Conservation (phyloP, 164 flowering plant genomes). For the Liquidambar formosana region DNA sequence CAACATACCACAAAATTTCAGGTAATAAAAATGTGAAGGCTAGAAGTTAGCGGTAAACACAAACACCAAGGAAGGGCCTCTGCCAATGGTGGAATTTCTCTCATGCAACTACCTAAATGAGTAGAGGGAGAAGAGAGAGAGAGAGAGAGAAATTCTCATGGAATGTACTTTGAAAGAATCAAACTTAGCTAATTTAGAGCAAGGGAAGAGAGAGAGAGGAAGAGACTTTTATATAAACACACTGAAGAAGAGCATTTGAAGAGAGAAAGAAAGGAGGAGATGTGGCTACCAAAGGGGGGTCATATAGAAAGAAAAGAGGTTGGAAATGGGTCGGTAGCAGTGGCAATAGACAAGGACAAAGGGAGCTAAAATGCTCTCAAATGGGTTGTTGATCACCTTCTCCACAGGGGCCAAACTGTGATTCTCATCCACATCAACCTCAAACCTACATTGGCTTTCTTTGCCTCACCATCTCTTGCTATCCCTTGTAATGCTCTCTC, state of each 20-base stretch:
- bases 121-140: background rate
- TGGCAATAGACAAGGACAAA: slow-evolving; percentile 52
- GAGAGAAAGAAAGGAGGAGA: slow-evolving; percentile 9
- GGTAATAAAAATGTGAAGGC: too few species aligned
- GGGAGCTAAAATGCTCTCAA: slow-evolving; percentile 56
- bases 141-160: background rate
- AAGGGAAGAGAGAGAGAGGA: background rate
- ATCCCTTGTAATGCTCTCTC: slow-evolving; percentile 10
- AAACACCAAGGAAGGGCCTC: background rate
- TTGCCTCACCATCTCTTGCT: slow-evolving; percentile 12
- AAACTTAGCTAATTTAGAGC: background rate
- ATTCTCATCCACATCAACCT: slow-evolving; percentile 47
- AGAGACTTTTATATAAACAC: too few species aligned
- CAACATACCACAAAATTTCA: too few species aligned
- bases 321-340: slow-evolving; percentile 38
- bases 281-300: slow-evolving; percentile 22
- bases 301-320: slow-evolving; percentile 14
- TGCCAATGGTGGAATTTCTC: background rate
- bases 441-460: slow-evolving; percentile 13
- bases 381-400: slow-evolving; percentile 52
- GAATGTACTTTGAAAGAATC: background rate
- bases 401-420: slow-evolving; percentile 37
- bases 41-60: too few species aligned
- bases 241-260: too few species aligned
- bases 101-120: background rate